These are phyloP conservation scores for Lecanosticta acicola DNA, from an alignment of 2,329 filamentous ascomycete genomes.

Conservation along the genomic window DNA sequence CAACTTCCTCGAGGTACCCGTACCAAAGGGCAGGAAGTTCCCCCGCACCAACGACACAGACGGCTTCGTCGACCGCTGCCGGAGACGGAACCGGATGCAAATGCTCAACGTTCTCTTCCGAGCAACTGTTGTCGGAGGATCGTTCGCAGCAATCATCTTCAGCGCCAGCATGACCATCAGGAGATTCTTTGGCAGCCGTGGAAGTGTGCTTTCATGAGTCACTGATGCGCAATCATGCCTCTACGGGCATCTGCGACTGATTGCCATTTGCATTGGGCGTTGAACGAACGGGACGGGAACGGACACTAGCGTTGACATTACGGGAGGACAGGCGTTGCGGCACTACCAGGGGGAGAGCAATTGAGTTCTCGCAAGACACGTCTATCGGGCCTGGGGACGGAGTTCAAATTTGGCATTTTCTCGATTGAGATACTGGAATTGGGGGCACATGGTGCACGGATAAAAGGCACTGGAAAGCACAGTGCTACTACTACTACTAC, in stretches of 20 bases:
- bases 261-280: conserved; percentile 2
- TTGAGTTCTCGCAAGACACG: neutral
- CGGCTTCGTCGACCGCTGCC: conserved; percentile 51
- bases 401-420: neutral
- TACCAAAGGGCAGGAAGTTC: conserved; percentile 46
- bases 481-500: neutral
- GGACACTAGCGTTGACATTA: conserved; percentile 4
- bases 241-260: neutral
- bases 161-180: conserved; percentile 33
- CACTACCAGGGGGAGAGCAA: neutral
- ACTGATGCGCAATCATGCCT: neutral
- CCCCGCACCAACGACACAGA: conserved; percentile 51
- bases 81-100: conserved; percentile 49
- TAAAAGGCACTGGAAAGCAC: no score
- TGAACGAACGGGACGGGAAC: neutral
- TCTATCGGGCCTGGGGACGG: neutral
- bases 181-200: conserved; percentile 28
- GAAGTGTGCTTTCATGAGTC: conserved; percentile 13
- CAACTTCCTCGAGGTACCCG: conserved; percentile 49
- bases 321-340: conserved; percentile 4
- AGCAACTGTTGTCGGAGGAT: conserved; percentile 46
- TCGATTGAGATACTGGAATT: neutral
- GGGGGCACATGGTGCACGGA: neutral
- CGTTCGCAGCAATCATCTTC: conserved; percentile 41
- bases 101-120: conserved; percentile 52